Base-by-base conservation (phyloP, 2,329 filamentous ascomycete species). In the Talaromyces marneffei region DNA sequence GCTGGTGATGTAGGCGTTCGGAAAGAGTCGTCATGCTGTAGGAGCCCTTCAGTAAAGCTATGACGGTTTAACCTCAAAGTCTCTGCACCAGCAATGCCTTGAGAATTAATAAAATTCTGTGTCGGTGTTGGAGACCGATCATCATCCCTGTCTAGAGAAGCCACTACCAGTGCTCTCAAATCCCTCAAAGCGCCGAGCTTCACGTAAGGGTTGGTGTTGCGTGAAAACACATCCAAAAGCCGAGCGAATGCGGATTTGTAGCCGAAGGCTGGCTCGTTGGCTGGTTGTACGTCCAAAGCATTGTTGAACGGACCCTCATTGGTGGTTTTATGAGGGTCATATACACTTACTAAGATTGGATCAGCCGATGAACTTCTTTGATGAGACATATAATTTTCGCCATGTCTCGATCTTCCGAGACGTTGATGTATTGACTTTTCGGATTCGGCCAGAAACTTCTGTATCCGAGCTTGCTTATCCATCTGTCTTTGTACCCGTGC, bases 171-270 rank as follows among this genome's bases (percentile, higher is more conserved):
- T 44, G 88, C 85, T 69, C 95, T 87, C 4, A 99, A 81, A 72
- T 97, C 91, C 63, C 88, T 87, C 4, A 97, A 79, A 0, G 90
- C 88, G 65, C 88, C 87, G 12, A 99, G 82, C 75, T 99, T 99
- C 23, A 85, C 83, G 66, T 89, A 89, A 0, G 94, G 94, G 70
- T 94, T 96, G 0, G 91, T 90, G 66, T 95, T 90, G 3, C 92
- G 90, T 44, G 90, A 91, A 67, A 99, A 96, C 78, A 91, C 92
- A 65, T 86, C 87, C 33, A 97, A 80, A 1, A 97, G 80, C 12
- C 88, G 86, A 66, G 86, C 83, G 70, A 96, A 97, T 0, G 92
- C 89, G 66, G 86, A 85, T 57, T 85, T 85, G 71, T 93, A 97
- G 0, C 90, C 90, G 67, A 96, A 96, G 4, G 67, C 70, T 66